Conservation (phyloP, 2,329 filamentous ascomycete genomes). For the Hypoxylon rubiginosum region DNA sequence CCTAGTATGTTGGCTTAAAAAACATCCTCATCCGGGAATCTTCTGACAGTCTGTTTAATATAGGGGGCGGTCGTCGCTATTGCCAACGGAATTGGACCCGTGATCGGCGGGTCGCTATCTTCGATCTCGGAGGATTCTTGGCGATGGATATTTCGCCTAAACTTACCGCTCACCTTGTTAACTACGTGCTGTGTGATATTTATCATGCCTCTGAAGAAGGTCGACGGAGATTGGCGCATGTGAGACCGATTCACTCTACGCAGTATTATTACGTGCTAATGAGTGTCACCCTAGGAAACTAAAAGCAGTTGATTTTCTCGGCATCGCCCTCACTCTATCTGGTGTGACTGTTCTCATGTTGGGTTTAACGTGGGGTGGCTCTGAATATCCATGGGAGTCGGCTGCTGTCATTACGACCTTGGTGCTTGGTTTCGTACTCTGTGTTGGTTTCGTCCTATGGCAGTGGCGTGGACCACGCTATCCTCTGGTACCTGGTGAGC, state of each 20-base stretch:
- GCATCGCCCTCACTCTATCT: constrained; percentile 61
- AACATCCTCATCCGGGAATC: background rate
- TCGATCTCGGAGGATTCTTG: constrained; percentile 61
- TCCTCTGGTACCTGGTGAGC: constrained; percentile 62
- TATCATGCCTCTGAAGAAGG: constrained; percentile 69
- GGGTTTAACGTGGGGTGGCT: constrained; percentile 71
- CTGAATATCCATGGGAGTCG: constrained; percentile 69
- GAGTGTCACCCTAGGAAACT: constrained; percentile 55
- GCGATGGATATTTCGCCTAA: constrained; percentile 68
- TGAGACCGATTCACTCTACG: constrained; percentile 40
- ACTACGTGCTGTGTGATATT: constrained; percentile 63
- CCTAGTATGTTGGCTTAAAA: constrained; percentile 52
- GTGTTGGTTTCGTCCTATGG: constrained; percentile 66
- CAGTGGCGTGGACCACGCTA: constrained; percentile 63
- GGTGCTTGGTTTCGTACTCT: constrained; percentile 62
- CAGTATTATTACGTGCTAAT: background rate
- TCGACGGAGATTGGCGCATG: constrained; percentile 65
- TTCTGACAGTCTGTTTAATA: background rate
- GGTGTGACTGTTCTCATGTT: constrained; percentile 63
- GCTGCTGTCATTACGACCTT: constrained; percentile 67
- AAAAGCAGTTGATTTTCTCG: constrained; percentile 64
- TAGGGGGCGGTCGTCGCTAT: constrained; percentile 65
- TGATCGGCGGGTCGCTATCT: constrained; percentile 66
- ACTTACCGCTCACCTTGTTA: constrained; percentile 64
- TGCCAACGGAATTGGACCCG: constrained; percentile 67